Evolutionary conservation across 345 rosid genomes (phyloP).

Genomic region (Ailanthus altissimus): DNA sequence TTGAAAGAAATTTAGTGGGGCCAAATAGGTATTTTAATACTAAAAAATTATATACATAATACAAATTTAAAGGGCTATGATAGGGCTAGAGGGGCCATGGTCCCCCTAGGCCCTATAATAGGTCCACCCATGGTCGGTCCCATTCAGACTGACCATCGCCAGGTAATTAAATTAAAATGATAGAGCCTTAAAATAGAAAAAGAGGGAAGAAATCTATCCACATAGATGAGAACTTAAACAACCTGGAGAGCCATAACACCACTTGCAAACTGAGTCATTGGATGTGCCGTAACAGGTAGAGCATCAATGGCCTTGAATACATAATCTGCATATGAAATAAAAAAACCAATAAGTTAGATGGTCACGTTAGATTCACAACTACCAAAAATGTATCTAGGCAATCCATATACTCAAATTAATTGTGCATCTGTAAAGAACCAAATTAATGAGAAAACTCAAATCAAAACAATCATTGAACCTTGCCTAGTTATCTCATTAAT

Average conservation of each 20-base stretch:
- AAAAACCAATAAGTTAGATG: constrained; percentile 12
- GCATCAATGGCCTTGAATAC: constrained; percentile 91
- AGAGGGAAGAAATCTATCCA: background rate
- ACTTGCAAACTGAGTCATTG: constrained; percentile 96
- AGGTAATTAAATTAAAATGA: constrained; percentile 8
- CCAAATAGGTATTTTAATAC: too few species aligned
- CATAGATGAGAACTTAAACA: constrained; percentile 19
- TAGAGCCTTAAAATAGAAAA: constrained; percentile 8
- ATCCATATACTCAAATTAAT: background rate
- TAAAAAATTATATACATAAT: too few species aligned
- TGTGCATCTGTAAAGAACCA: background rate
- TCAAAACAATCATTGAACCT: background rate
- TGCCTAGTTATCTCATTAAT: background rate
- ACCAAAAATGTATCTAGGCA: constrained; percentile 9
- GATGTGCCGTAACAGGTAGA: constrained; percentile 86
- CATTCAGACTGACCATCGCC: background rate
- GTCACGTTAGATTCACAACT: background rate
- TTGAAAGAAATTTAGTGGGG: too few species aligned
- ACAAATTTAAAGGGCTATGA: too few species aligned
- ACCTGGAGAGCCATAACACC: constrained; percentile 99
- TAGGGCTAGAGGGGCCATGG: too few species aligned
- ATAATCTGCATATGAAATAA: constrained; percentile 55
- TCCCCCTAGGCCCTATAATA: too few species aligned
- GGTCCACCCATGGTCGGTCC: background rate
- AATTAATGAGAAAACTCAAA: background rate